phyloP scores from a whole-genome alignment of 179 eudicot species.

The Beta lomatogona region DNA sequence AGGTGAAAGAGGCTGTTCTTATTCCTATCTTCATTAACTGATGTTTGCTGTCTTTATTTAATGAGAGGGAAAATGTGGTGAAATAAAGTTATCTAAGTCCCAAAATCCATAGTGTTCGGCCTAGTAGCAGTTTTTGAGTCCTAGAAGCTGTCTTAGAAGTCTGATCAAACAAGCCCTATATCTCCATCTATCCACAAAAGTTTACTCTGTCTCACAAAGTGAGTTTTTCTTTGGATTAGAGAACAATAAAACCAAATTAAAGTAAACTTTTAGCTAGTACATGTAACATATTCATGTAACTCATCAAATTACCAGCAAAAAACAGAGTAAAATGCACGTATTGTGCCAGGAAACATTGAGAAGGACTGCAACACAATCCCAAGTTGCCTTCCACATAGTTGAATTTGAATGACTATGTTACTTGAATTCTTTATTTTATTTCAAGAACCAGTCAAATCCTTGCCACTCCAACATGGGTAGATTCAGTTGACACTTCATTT shows the following conservation, averaged over 20 bases:
- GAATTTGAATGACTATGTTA: neutral
- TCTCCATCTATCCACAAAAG: neutral
- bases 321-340: neutral
- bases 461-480: neutral
- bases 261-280: neutral
- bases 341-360: neutral
- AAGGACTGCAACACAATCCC: neutral
- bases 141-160: too few species aligned
- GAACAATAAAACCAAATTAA: neutral
- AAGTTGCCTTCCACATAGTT: neutral
- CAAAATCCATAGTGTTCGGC: too few species aligned
- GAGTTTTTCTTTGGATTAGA: neutral
- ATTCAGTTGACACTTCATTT: too few species aligned
- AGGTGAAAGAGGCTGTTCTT: too few species aligned
- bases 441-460: neutral
- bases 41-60: too few species aligned
- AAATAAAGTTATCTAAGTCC: too few species aligned
- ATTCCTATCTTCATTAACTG: too few species aligned
- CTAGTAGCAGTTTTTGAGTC: too few species aligned
- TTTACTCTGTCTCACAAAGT: neutral
- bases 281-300: neutral
- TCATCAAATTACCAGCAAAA: neutral
- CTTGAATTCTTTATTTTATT: too few species aligned
- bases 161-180: neutral
- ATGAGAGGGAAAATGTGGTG: too few species aligned